These are phyloP conservation scores for Penicillium sp. DNA, from an alignment of 2,329 filamentous ascomycete species.

Conservation along the genomic window DNA sequence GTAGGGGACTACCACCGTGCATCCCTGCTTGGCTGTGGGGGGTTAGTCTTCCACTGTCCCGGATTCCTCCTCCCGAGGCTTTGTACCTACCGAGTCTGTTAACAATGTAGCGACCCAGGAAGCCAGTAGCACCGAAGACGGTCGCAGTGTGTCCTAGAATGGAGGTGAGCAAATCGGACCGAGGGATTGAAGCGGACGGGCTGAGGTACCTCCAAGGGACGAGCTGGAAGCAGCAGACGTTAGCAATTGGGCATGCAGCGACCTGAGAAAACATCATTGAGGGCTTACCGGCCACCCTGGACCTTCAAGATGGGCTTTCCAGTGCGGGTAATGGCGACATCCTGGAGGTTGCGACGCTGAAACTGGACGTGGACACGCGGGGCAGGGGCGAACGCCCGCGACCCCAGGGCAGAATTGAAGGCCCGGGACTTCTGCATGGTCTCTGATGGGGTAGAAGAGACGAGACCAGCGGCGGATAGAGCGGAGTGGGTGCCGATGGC, in stretches of 20 bases:
- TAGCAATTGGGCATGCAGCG: conserved; percentile 18
- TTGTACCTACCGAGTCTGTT: conserved; percentile 72
- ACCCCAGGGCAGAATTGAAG: conserved; percentile 42
- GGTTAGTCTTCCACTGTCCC: conserved; percentile 22
- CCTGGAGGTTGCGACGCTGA: conserved; percentile 60
- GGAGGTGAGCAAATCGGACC: conserved; percentile 27
- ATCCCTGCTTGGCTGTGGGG: conserved; percentile 77
- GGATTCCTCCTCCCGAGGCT: neutral
- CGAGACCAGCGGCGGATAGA: conserved; percentile 27
- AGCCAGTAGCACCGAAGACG: conserved; percentile 95
- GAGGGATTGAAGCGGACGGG: conserved; percentile 19
- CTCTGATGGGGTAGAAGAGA: conserved; percentile 31
- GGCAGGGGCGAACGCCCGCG: conserved; percentile 38
- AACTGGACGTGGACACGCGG: conserved; percentile 40
- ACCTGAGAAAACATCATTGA: conserved; percentile 12
- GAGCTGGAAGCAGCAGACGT: conserved; percentile 55
- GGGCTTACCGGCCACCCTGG: conserved; percentile 78
- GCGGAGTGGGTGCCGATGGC: conserved; percentile 21
- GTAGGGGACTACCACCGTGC: conserved; percentile 88
- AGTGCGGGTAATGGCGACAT: conserved; percentile 90
- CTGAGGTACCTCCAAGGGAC: conserved; percentile 72
- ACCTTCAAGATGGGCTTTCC: conserved; percentile 91
- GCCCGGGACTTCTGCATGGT: conserved; percentile 48
- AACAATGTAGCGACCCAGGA: conserved; percentile 94
- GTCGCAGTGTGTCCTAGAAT: conserved; percentile 83